Base-by-base conservation (phyloP, 2,329 filamentous ascomycete species). In the Colletotrichum simmondsii region DNA sequence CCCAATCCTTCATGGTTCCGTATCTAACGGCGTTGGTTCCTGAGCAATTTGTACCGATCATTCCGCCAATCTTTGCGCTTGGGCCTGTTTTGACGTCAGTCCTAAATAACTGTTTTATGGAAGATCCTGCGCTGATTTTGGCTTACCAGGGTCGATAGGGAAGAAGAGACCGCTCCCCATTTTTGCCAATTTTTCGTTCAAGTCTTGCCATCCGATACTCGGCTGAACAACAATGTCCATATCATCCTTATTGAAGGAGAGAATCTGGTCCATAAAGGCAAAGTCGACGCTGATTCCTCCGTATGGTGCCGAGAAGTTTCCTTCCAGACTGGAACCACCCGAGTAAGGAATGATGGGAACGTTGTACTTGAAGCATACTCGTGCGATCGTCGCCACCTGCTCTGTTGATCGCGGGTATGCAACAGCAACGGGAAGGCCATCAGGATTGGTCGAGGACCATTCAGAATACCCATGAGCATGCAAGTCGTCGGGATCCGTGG, bases 191-290 rank as follows among this genome's bases (percentile, higher is more conserved):
- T 90, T 84, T 75, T 93, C 91, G 78, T 98, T 98, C 71, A 98
- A 84, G 65, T 93, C 91, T 88, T 97, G 95, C 95, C 95, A 98
- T n/a, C 93, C 92, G 11, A 98, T 92, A 7, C 93, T 94, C 3
- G 95, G 95, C 81, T 98, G 95, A 3, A 98, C 95, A 5, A 97
- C 94, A 62, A 98, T 88, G 77, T 98, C 95, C 93, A 98, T 95
- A 80, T 98, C 95, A 4, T 94, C 92, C 76, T 93, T 92, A 80
- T 97, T 93, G 69, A 98, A 87, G 66, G 92, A 87, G 35, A 98
- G 77, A 30, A 98, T 93, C 77, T 92, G 87, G 80, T 97, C 93
- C 95, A 98, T 98, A 78, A 90, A 91, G 1, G 91, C 90, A 80
- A 98, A 98, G 79, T 98, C 95, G 63, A 98, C 93, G 76, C 94